phyloP scores from a whole-genome alignment of 2,329 filamentous ascomycete genomes.

The Pseudogymnoascus sp. region DNA sequence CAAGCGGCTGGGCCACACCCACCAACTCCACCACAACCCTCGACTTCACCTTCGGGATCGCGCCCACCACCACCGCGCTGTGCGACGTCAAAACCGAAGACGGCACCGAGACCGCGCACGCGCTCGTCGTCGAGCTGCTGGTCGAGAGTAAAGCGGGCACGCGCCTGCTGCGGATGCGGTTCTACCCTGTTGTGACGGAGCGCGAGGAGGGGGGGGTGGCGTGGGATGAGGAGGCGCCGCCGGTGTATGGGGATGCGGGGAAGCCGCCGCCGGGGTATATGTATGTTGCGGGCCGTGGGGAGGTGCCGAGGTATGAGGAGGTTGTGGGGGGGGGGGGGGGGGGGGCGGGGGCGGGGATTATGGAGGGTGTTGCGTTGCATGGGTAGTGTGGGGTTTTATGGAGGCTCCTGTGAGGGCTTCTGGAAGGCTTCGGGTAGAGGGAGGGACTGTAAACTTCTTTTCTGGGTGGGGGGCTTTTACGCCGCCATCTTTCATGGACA shows the following conservation, averaged over 20 bases:
- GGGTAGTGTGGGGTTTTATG: not conserved
- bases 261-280: conserved; percentile 68
- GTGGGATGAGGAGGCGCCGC: conserved; percentile 94
- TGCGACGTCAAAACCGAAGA: conserved; percentile 70
- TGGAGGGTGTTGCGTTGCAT: not conserved
- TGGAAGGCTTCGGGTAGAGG: too few relatives aligned
- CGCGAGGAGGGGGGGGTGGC: conserved; percentile 79
- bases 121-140: conserved; percentile 84
- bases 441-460: not conserved
- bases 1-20: conserved; percentile 76
- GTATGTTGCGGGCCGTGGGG: not conserved
- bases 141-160: conserved; percentile 91
- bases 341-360: not conserved
- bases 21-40: conserved; percentile 70
- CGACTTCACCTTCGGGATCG: conserved; percentile 61
- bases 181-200: conserved; percentile 73
- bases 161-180: conserved; percentile 86
- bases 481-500: not conserved
- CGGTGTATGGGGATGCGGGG: conserved; percentile 88
- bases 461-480: too few relatives aligned
- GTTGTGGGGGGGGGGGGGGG: not conserved
- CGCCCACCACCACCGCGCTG: conserved; percentile 50
- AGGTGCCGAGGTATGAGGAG: not conserved
- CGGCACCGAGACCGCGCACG: conserved; percentile 73
- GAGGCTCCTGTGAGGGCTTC: too few relatives aligned